Base-by-base conservation (phyloP, 176 grass and related monocot species). In the Luzula sylvatica region DNA sequence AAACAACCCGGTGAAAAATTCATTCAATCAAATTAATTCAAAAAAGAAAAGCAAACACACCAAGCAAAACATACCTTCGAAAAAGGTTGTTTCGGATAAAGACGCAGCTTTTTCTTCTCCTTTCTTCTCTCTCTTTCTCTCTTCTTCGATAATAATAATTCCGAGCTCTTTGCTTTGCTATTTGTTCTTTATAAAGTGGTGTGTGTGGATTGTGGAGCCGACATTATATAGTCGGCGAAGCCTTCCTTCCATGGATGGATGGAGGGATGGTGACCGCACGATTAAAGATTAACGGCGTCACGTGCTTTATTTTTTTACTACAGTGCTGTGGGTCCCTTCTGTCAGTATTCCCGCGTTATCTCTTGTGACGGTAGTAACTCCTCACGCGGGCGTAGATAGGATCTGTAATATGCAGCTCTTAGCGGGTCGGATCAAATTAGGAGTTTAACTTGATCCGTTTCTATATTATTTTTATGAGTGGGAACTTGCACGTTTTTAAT, bases 291-390 rank as follows among this genome's bases (percentile, higher is more conserved):
- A 68, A 68, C 65, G 65, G 51, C 22, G 65, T 56, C 50, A 69
- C 28, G 3, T 7, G 6, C 3, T 3, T 8, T 8, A 19, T 42
- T 41, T 21, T 41, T 12, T 9, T 20, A 4, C 13, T 58, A n/a
- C n/a, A n/a, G n/a, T n/a, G n/a, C n/a, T 20, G 32, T 55, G 65
- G 39, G 61, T 3, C 0, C 50, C 50, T n/a, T 11, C 74, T 32
- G 78, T 83, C 84, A 75, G 48, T 78, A 60, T 48, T 75, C 16
- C 75, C 75, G 79, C 71, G 78, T 79, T 42, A 38, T 45, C 29
- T 47, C 15, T 50, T 35, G n/a, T n/a, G n/a, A n/a, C n/a, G n/a
- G n/a, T n/a, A n/a, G n/a, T n/a, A n/a, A n/a, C n/a, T n/a, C n/a
- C n/a, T n/a, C n/a, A n/a, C n/a, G n/a, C n/a, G n/a, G n/a, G n/a